Evolutionary conservation across 352 stramenopile species (phyloP).

Genomic region (Phytophthora pini): DNA sequence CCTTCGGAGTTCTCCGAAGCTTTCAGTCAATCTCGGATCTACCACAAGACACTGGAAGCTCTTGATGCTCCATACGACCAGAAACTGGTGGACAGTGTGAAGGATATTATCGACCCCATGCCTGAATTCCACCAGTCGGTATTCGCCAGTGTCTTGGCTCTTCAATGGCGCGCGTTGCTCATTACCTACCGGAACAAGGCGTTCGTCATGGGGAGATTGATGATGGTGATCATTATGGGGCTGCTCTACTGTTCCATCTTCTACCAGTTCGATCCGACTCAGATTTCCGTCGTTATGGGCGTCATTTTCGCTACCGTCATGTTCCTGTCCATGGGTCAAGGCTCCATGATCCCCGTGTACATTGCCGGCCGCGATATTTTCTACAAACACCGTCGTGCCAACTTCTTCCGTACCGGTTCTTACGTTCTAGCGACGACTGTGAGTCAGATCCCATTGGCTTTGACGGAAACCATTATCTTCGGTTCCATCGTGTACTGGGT

Average conservation of each 20-base stretch:
- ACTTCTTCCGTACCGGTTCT: slow-evolving; percentile 17
- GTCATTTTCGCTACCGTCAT: slow-evolving; percentile 19
- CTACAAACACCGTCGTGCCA: slow-evolving; percentile 16
- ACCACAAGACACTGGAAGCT: slow-evolving; percentile 12
- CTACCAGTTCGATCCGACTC: slow-evolving; percentile 21
- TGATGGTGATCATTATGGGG: slow-evolving; percentile 53
- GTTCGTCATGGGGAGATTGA: slow-evolving; percentile 40
- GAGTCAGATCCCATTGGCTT: slow-evolving; percentile 18
- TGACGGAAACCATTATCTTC: slow-evolving; percentile 17
- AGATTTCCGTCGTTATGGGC: slow-evolving; percentile 19
- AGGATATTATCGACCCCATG: slow-evolving; percentile 35
- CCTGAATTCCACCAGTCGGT: slow-evolving; percentile 39
- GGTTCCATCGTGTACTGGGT: slow-evolving; percentile 20
- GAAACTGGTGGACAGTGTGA: slow-evolving; percentile 26
- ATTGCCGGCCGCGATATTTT: slow-evolving; percentile 18
- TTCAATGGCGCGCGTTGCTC: slow-evolving; percentile 56
- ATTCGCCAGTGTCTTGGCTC: slow-evolving; percentile 23
- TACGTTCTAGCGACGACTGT: slow-evolving; percentile 16
- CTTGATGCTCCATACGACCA: slow-evolving; percentile 20
- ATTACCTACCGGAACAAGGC: slow-evolving; percentile 58
- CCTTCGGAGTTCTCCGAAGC: slow-evolving; percentile 40
- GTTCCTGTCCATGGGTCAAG: slow-evolving; percentile 17
- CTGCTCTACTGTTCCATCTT: slow-evolving; percentile 38
- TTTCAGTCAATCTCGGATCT: slow-evolving; percentile 30
- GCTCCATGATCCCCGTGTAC: slow-evolving; percentile 18